Evolutionary conservation across 306 rosid genomes (phyloP), one percentile per base, ranked within the genome.

Genomic region (Inga oerstediana): DNA sequence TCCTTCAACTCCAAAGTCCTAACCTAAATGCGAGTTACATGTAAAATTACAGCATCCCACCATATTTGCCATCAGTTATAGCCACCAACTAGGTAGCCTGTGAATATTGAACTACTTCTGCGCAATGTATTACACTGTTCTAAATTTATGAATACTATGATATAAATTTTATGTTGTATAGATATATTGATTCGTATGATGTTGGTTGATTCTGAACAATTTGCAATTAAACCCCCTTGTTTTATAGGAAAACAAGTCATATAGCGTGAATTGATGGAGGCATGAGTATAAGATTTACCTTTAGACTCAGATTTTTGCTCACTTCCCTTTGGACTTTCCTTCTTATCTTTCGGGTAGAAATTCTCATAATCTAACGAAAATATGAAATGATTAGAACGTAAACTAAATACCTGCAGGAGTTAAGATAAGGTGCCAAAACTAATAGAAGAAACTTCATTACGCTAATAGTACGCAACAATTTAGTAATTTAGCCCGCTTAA

Each of bases 281-380:
- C 20, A 27, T 5, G 34, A 61, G 3, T 3, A 8, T 14, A n/a
- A 76, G 13, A 34, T n/a, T 12, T 41, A 95, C 98, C 98, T 93
- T 93, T 92, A 34, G 99, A 96, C 77, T 91, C 93, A 0, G 93
- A 75, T 46, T 93, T 93, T 86, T 88, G 90, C 27, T 81, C 97
- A 9, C 88, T 24, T 45, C 94, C 97, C 80, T 96, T 93, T 0
- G 98, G 97, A 75, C 68, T 64, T 73, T 92, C 99, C 88, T 96
- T 93, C 94, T 96, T 94, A 56, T 85, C 94, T 86, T 96, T 93
- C 15, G 99, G 99, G 77, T 88, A 90, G 58, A 84, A 96, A 87
- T 96, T 96, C 89, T 96, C 97, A 86, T 89, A 93, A 80, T 91
- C 98, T 96, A 93, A 86, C 73, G 43, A 73, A 43, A 44, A 19